These are phyloP conservation scores for Rhizopus stolonifer DNA, from an alignment of 371 early-diverging fungal species.

Conservation along the genomic window DNA sequence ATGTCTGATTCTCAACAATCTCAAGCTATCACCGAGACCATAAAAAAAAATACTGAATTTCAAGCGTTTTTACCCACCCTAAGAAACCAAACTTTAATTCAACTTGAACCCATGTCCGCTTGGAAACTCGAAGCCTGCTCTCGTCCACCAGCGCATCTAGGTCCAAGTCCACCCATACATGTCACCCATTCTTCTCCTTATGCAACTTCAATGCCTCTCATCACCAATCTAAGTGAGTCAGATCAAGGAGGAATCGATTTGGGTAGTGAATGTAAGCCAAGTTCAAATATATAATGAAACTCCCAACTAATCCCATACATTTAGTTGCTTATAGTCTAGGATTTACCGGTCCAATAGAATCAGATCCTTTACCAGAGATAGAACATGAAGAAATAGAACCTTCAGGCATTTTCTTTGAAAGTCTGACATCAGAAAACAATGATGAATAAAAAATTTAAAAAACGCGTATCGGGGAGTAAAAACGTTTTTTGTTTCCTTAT, in stretches of 20 bases:
- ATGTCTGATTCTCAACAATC: conserved; percentile 33
- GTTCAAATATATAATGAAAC: too few relatives aligned
- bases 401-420: conserved; percentile 33
- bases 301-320: too few relatives aligned
- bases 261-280: conserved; percentile 35
- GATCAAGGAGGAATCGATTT: conserved; percentile 38
- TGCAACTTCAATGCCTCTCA: conserved; percentile 33
- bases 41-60: conserved; percentile 25
- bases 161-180: conserved; percentile 45
- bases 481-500: conserved; percentile 1
- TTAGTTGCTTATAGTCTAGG: conserved; percentile 48
- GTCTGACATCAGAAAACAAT: conserved; percentile 27
- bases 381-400: conserved; percentile 23
- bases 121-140: conserved; percentile 41
- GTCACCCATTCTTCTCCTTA: conserved; percentile 36
- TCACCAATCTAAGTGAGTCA: conserved; percentile 23
- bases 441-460: neutral
- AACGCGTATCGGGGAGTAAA: conserved; percentile 3
- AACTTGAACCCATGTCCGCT: conserved; percentile 26
- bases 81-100: conserved; percentile 41
- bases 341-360: conserved; percentile 24
- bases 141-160: conserved; percentile 47
- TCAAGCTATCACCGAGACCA: conserved; percentile 21
- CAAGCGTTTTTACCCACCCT: conserved; percentile 37
- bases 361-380: conserved; percentile 4